These are phyloP conservation scores for Talaromyces verruculosus DNA, from an alignment of 2,329 filamentous ascomycete species.

Conservation along the genomic window DNA sequence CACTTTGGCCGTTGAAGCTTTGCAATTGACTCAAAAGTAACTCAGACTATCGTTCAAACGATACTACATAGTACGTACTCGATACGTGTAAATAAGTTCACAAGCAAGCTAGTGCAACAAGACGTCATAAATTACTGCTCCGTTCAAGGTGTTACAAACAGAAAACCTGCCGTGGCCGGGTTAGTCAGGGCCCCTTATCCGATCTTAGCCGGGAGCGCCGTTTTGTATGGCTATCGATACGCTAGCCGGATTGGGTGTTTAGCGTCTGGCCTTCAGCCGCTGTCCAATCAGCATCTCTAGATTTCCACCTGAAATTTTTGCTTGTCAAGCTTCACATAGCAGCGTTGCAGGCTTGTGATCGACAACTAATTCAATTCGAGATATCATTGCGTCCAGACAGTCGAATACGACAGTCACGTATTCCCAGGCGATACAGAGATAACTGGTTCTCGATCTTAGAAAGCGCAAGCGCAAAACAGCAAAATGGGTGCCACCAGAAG, in stretches of 20 bases:
- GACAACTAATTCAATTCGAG: neutral
- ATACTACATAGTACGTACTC: neutral
- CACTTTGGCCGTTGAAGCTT: neutral
- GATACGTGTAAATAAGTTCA: neutral
- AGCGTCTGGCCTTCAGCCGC: constrained; percentile 19
- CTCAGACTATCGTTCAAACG: neutral
- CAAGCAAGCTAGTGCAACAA: constrained; percentile 24
- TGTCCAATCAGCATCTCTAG: constrained; percentile 25
- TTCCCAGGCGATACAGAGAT: constrained; percentile 14
- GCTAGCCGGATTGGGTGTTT: neutral
- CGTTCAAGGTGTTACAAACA: neutral
- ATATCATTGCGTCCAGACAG: neutral
- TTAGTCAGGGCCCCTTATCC: constrained; percentile 9
- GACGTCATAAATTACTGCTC: constrained; percentile 34
- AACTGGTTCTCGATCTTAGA: neutral
- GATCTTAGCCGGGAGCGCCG: constrained; percentile 17
- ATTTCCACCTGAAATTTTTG: constrained; percentile 8
- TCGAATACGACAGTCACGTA: neutral
- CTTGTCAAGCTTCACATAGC: neutral
- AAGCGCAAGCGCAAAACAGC: constrained; percentile 5
- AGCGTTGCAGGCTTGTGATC: neutral
- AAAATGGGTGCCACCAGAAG: constrained; percentile 68
- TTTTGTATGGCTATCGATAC: neutral
- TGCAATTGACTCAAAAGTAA: neutral
- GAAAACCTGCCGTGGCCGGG: constrained; percentile 8